Conservation (phyloP, 164 flowering plant species). For the Stephania japonica region DNA sequence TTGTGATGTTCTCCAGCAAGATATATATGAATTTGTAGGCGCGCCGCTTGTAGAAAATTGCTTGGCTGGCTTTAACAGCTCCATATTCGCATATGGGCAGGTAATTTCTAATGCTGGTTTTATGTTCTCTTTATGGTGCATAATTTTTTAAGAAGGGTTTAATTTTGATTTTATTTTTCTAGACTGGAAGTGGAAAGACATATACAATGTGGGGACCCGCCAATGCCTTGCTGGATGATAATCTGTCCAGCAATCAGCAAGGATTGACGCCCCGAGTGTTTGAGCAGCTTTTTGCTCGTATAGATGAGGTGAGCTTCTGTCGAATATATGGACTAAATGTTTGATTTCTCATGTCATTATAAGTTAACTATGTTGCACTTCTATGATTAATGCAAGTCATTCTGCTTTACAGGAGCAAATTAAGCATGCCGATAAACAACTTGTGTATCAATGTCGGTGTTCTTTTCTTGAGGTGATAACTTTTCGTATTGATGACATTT, state of each 20-base stretch:
- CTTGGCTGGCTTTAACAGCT: conserved; percentile 91
- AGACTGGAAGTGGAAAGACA: conserved; percentile 99
- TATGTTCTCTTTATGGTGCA: neutral
- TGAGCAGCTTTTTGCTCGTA: conserved; percentile 69
- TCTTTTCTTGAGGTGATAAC: conserved; percentile 86
- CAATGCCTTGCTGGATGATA: conserved; percentile 70
- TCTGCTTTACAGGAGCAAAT: conserved; percentile 60
- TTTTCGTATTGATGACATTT: no score
- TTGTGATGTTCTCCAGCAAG: conserved; percentile 39
- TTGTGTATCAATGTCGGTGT: conserved; percentile 82
- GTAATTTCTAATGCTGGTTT: conserved; percentile 24
- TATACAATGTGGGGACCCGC: conserved; percentile 98
- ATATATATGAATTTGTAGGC: conserved; percentile 84
- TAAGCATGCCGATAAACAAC: conserved; percentile 75
- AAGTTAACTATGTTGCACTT: neutral
- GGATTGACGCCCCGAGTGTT: conserved; percentile 95
- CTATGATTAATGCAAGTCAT: neutral
- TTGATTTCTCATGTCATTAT: neutral
- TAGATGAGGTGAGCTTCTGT: conserved; percentile 54
- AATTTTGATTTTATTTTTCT: neutral
- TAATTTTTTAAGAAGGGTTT: neutral
- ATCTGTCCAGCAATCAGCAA: conserved; percentile 40
- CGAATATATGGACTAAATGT: neutral
- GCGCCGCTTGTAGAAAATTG: conserved; percentile 91
- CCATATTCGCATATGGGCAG: conserved; percentile 99